Base-by-base conservation (phyloP, 495 filamentous ascomycete species). In the Lentithecium fluviatile region DNA sequence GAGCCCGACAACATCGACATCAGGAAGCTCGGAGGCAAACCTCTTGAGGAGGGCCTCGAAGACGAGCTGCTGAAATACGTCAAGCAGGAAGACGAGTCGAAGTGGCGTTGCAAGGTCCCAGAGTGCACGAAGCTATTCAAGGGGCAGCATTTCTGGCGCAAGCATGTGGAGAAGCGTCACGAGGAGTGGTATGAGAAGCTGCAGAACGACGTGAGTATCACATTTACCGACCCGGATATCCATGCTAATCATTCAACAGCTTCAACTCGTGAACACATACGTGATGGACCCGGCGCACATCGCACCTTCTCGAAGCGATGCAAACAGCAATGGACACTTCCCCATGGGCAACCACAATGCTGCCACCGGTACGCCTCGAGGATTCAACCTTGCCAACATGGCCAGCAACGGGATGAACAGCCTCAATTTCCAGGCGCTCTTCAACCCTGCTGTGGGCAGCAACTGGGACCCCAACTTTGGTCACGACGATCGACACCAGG, bases 91-190 rank as follows among this genome's bases (percentile, higher is more conserved):
- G 95, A 97, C 65, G 91, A 96, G 68, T 85, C 89, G 58, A 97
- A 96, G 70, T 99, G 85, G 78, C 83, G 95, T 60, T 99, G 94
- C 84, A 96, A 91, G 72, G 90, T 96, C 19, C 91, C 91, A 1
- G 89, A 95, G 36, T 99, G 94, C 73, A 85, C 89, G 0, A 99
- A 99, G 73, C 80, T 97, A 20, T 99, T 99, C 83, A 97, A 97
- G 73, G 95, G 92, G 32, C 87, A 95, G 6, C 80, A 87, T 61
- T 99, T 97, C 73, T 99, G 94, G 94, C 85, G 84, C 64, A 99
- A 99, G 77, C 94, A 99, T 67, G 83, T 97, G 19, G 95, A 97
- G 72, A 98, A 98, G 76, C 87, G 95, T 32, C 94, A 99, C 70
- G 63, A 80, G 0, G 93, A 97, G 56, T 99, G 90, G 90, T 82